Evolutionary conservation across 1,284 basidiomycete genomes (phyloP).

Genomic region (Chalciporus sp.): DNA sequence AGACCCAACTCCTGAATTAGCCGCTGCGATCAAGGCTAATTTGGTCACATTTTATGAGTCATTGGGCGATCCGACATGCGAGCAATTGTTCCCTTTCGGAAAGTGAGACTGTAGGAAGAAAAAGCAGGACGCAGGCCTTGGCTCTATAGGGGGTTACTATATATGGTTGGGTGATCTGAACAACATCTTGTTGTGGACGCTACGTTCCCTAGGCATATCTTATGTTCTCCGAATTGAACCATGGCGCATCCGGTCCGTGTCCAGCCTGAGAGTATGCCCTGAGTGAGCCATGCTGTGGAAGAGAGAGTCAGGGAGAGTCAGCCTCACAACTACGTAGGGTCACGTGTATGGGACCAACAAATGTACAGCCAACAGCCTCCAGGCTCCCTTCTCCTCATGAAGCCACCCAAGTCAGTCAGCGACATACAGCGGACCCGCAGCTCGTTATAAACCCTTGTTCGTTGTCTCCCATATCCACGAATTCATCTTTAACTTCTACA

Average conservation of each 20-base stretch:
- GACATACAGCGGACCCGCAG: not conserved
- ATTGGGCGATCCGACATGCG: too few species aligned
- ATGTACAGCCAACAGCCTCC: not conserved
- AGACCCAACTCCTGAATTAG: constrained; percentile 20
- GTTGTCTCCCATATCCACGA: not conserved
- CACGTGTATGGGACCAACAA: not conserved
- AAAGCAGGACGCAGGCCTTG: too few species aligned
- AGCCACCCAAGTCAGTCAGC: not conserved
- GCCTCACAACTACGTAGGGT: not conserved
- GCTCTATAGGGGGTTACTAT: too few species aligned
- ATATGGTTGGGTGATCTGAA: too few species aligned
- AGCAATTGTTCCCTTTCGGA: constrained; percentile 24
- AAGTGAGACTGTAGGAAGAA: not conserved
- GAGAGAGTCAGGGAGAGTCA: not conserved
- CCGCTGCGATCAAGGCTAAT: constrained; percentile 27
- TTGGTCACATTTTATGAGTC: constrained; percentile 25
- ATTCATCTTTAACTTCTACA: not conserved
- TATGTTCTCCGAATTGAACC: not conserved
- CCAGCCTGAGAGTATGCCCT: not conserved
- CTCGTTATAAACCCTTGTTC: not conserved
- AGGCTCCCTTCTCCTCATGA: not conserved
- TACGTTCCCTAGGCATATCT: too few species aligned
- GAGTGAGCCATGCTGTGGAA: not conserved
- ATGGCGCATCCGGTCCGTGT: not conserved
- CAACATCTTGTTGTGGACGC: too few species aligned